Conservation (phyloP, 2,329 filamentous ascomycete genomes). For the Trichophyton schoenleinii region DNA sequence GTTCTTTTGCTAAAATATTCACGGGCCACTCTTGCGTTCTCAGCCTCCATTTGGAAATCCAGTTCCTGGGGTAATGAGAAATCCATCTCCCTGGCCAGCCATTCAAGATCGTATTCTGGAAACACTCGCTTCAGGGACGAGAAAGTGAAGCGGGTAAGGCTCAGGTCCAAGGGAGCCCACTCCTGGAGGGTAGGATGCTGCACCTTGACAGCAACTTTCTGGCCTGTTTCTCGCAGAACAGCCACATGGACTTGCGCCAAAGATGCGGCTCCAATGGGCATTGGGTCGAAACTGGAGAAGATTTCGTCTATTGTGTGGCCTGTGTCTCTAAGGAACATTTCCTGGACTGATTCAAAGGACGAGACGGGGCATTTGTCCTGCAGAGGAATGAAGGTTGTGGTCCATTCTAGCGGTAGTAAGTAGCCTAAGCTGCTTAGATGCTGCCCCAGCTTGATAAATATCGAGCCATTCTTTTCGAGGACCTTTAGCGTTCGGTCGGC, state of each 20-base stretch:
- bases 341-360: conserved; percentile 70
- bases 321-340: conserved; percentile 77
- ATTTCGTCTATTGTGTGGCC: conserved; percentile 64
- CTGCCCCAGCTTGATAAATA: conserved; percentile 96
- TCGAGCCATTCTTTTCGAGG: conserved; percentile 89
- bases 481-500: conserved; percentile 75
- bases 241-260: conserved; percentile 90
- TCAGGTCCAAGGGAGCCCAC: conserved; percentile 80
- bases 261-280: conserved; percentile 83
- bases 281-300: conserved; percentile 70
- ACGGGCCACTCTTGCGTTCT: conserved; percentile 67
- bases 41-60: conserved; percentile 73
- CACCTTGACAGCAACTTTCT: conserved; percentile 88
- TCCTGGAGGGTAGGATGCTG: conserved; percentile 83
- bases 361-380: conserved; percentile 94
- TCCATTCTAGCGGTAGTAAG: conserved; percentile 82
- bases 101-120: conserved; percentile 93
- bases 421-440: conserved; percentile 96
- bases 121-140: conserved; percentile 83
- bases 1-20: conserved; percentile 67
- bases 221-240: conserved; percentile 64
- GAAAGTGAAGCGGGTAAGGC: conserved; percentile 79
- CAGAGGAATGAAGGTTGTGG: conserved; percentile 83
- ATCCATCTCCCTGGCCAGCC: conserved; percentile 90
- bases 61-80: conserved; percentile 79